These are phyloP conservation scores for Rhodotorula sphaerocarpa DNA, from an alignment of 768 basidiomycete genomes.

Conservation along the genomic window DNA sequence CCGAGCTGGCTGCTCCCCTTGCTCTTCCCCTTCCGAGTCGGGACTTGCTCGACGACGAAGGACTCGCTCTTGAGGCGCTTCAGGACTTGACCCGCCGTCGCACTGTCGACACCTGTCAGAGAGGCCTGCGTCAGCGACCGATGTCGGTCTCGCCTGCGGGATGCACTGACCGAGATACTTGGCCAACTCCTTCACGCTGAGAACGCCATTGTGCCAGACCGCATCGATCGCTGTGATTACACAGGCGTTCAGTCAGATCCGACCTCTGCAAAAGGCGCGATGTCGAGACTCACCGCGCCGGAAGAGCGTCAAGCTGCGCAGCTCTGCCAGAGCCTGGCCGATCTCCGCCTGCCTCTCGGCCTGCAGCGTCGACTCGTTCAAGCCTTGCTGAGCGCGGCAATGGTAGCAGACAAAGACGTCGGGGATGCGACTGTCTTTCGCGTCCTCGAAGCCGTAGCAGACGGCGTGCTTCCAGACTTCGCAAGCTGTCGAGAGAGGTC, in stretches of 20 bases:
- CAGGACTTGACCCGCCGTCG: conserved; percentile 21
- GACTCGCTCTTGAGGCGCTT: conserved; percentile 20
- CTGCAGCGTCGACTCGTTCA: not conserved
- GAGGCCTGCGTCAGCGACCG: not conserved
- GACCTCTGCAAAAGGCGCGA: too few species aligned
- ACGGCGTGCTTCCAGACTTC: conserved; percentile 24
- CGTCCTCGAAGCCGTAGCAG: conserved; percentile 20
- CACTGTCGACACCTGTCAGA: conserved; percentile 7
- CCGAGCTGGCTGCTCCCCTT: not conserved
- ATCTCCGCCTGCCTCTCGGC: conserved; percentile 13
- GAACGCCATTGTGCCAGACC: conserved; percentile 8
- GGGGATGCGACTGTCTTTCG: conserved; percentile 5
- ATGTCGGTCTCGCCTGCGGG: too few species aligned
- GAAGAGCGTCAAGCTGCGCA: conserved; percentile 23
- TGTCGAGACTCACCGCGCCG: conserved; percentile 15
- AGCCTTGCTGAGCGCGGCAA: conserved; percentile 6
- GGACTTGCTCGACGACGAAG: conserved; percentile 14
- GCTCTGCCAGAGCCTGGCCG: conserved; percentile 15
- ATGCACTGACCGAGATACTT: conserved; percentile 19
- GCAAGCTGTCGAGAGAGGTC: conserved; percentile 9
- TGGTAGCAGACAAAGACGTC: conserved; percentile 27
- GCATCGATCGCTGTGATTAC: conserved; percentile 3
- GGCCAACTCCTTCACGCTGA: conserved; percentile 8
- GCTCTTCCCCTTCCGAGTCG: not conserved
- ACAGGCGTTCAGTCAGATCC: too few species aligned